A percentile compares a stretch with the other conserved stretches of the same genome.
phyloP scores from a whole-genome alignment of 106 monocot genomes.

The Dendrobium officinale region DNA sequence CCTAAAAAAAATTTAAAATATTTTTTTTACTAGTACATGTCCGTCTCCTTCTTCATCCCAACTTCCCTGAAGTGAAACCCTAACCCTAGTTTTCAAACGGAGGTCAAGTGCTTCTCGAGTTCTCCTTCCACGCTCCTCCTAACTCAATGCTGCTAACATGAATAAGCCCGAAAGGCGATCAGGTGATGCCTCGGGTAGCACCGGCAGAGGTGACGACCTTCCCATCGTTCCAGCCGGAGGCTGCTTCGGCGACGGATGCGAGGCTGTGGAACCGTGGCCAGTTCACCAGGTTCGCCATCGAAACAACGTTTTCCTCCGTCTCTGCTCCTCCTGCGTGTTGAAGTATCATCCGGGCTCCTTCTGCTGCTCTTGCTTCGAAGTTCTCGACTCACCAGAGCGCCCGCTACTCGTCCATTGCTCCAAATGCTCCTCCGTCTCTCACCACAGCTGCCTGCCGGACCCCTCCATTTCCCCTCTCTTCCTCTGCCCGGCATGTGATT shows the following conservation, averaged over 20 bases:
- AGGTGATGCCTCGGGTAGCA: not conserved
- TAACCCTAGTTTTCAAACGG: slow-evolving; percentile 10
- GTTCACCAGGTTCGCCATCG: slow-evolving; percentile 62
- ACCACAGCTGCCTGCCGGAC: slow-evolving; percentile 38
- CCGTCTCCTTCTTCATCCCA: slow-evolving; percentile 8
- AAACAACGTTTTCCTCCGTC: slow-evolving; percentile 25
- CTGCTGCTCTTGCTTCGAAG: slow-evolving; percentile 45
- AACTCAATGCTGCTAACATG: slow-evolving; percentile 10
- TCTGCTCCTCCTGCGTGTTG: slow-evolving; percentile 82
- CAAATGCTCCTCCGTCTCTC: slow-evolving; percentile 41
- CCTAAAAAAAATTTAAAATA: not conserved
- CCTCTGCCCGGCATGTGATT: slow-evolving; percentile 43
- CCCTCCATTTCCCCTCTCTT: slow-evolving; percentile 13
- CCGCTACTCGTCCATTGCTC: slow-evolving; percentile 35
- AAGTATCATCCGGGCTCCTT: slow-evolving; percentile 42
- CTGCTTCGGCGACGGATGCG: slow-evolving; percentile 57
- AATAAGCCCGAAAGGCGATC: not conserved
- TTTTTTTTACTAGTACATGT: not conserved
- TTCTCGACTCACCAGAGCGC: slow-evolving; percentile 21
- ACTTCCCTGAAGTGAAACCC: not conserved
- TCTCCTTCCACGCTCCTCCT: not conserved
- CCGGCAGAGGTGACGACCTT: not conserved
- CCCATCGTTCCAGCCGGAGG: slow-evolving; percentile 8
- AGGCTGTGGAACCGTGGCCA: slow-evolving; percentile 38
- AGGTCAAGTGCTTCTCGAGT: not conserved